Evolutionary conservation across 768 basidiomycete species (phyloP).

Genomic region (Strobilomyces confusus): DNA sequence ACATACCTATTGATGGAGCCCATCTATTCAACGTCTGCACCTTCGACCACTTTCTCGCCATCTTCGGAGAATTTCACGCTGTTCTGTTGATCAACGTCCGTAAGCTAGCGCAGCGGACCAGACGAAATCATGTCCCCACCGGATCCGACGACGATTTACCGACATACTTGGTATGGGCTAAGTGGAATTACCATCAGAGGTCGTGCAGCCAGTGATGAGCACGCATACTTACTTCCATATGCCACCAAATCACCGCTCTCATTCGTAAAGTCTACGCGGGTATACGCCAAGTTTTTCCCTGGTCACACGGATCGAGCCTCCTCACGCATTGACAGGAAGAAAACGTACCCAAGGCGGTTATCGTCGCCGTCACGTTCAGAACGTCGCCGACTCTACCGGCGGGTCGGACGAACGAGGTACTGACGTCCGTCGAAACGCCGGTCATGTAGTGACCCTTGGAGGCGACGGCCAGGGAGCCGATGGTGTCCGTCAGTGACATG

Average conservation of each 20-base stretch:
- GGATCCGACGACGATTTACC: constrained; percentile 56
- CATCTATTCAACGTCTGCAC: constrained; percentile 26
- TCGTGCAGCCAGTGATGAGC: too few relatives aligned
- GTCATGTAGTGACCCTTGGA: constrained; percentile 84
- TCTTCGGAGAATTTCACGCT: constrained; percentile 79
- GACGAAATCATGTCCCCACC: constrained; percentile 25
- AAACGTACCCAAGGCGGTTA: constrained; percentile 64
- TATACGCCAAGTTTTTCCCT: constrained; percentile 81
- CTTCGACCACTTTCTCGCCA: constrained; percentile 67
- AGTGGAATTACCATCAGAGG: constrained; percentile 1
- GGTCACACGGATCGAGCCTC: not conserved
- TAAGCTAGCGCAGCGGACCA: not conserved
- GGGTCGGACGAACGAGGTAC: constrained; percentile 72
- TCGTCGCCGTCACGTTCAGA: constrained; percentile 56
- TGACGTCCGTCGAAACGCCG: constrained; percentile 81
- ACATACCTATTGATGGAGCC: not conserved
- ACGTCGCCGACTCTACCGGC: constrained; percentile 69
- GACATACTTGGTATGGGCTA: constrained; percentile 85
- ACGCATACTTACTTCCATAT: too few relatives aligned
- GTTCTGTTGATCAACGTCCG: constrained; percentile 38
- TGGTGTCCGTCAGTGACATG: constrained; percentile 76
- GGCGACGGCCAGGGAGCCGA: constrained; percentile 82
- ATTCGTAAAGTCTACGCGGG: constrained; percentile 71
- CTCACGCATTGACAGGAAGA: not conserved
- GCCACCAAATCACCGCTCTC: constrained; percentile 43